A percentile compares a stretch with the other conserved stretches of the same genome.
Evolutionary conservation across 345 rosid species (phyloP).

Genomic region (Rhizophora apiculata): DNA sequence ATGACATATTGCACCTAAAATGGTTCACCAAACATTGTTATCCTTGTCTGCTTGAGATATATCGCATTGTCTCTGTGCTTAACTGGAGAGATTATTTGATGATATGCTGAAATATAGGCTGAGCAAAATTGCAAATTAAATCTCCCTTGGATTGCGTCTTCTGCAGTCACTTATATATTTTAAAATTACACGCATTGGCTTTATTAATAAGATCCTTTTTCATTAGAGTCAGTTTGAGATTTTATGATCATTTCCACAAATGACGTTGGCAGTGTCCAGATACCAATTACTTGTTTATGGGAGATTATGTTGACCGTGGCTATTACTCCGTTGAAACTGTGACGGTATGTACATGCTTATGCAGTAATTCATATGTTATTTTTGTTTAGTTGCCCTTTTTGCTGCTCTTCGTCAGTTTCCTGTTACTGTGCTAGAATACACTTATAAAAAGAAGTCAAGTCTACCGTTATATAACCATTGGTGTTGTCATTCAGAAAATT

Average conservation of each 20-base stretch:
- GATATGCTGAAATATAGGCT: no score
- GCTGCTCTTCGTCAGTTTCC: neutral
- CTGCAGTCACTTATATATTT: neutral
- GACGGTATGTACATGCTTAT: constrained; percentile 45
- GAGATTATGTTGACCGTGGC: constrained; percentile 96
- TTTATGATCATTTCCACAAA: neutral
- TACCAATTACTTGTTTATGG: constrained; percentile 94
- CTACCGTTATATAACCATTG: neutral
- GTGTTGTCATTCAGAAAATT: neutral
- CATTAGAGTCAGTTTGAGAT: constrained; percentile 3
- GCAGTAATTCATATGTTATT: neutral
- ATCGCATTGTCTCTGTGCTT: no score
- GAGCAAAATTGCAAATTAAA: no score
- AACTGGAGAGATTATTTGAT: no score
- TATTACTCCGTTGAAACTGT: constrained; percentile 98
- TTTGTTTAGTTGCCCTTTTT: neutral
- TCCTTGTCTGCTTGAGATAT: no score
- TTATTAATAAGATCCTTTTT: constrained; percentile 2
- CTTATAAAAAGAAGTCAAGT: neutral
- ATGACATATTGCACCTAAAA: no score
- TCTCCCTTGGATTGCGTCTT: neutral
- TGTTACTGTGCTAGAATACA: no score
- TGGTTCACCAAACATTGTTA: no score
- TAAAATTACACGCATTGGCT: neutral
- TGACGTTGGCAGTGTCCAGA: constrained; percentile 67